A percentile compares a stretch with the other conserved stretches of the same genome.
These are phyloP conservation scores for Apodospora peruviana DNA, from an alignment of 495 filamentous ascomycete genomes.

Conservation along the genomic window DNA sequence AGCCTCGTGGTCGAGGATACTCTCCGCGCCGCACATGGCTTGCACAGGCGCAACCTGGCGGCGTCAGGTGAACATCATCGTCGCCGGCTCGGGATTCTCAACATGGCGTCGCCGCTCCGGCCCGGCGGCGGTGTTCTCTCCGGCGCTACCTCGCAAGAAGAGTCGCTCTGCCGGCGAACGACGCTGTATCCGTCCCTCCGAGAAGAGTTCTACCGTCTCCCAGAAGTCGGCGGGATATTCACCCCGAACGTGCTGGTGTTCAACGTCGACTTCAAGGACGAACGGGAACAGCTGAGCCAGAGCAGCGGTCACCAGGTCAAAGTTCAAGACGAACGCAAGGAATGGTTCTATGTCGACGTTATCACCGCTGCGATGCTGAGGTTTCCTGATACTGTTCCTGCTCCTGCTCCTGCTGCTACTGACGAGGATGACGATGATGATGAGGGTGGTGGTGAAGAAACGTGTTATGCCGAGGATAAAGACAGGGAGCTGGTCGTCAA, in stretches of 20 bases:
- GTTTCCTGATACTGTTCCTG: slow-evolving; percentile 30
- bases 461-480: slow-evolving; percentile 21
- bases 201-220: slow-evolving; percentile 51
- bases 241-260: slow-evolving; percentile 43
- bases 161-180: slow-evolving; percentile 58
- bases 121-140: slow-evolving; percentile 55
- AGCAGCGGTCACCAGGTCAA: neutral
- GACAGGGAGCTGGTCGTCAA: slow-evolving; percentile 48
- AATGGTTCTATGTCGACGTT: slow-evolving; percentile 47
- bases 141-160: slow-evolving; percentile 59
- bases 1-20: slow-evolving; percentile 40
- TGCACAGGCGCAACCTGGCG: slow-evolving; percentile 4
- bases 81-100: slow-evolving; percentile 49
- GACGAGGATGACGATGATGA: slow-evolving; percentile 14
- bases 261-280: slow-evolving; percentile 1
- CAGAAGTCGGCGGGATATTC: slow-evolving; percentile 48
- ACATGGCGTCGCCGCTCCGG: slow-evolving; percentile 53
- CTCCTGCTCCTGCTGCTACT: neutral
- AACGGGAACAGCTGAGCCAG: neutral
- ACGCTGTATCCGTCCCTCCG: slow-evolving; percentile 54
- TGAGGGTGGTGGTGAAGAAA: slow-evolving; percentile 3
- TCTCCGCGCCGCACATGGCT: slow-evolving; percentile 30
- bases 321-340: slow-evolving; percentile 3
- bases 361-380: slow-evolving; percentile 53
- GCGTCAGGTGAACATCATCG: neutral